Evolutionary conservation across 352 stramenopile genomes (phyloP).

Genomic region (Thalassiosira oceanica): DNA sequence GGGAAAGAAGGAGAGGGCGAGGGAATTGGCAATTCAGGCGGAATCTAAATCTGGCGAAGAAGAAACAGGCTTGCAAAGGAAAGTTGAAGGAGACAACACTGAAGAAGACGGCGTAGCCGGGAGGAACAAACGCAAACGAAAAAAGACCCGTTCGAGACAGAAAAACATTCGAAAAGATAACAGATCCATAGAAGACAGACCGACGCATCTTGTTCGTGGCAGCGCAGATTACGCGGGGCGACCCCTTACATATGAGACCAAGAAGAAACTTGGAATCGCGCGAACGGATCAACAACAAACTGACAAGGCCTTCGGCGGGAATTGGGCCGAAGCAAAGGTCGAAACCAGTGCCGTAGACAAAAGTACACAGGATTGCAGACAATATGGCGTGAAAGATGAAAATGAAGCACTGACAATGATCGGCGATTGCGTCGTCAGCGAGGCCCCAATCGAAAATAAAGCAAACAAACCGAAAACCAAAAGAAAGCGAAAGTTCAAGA

Average conservation of each 20-base stretch:
- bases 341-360: conserved; percentile 14
- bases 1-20: conserved; percentile 17
- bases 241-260: conserved; percentile 67
- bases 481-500: conserved; percentile 38
- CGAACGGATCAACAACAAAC: too few relatives aligned
- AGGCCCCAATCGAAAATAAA: not conserved
- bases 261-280: conserved; percentile 38
- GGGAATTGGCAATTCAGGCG: conserved; percentile 39
- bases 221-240: conserved; percentile 56
- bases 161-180: conserved; percentile 82
- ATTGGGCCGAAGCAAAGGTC: not conserved
- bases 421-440: conserved; percentile 35
- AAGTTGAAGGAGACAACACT: conserved; percentile 5
- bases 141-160: conserved; percentile 73
- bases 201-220: conserved; percentile 59
- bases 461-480: conserved; percentile 12
- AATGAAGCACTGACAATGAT: conserved; percentile 18
- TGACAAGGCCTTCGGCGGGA: too few relatives aligned
- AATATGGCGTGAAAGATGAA: conserved; percentile 5
- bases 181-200: conserved; percentile 55
- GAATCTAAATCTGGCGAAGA: conserved; percentile 11
- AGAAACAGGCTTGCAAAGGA: not conserved
- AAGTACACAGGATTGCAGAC: not conserved
- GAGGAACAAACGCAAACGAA: conserved; percentile 18
- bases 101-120: not conserved